Evolutionary conservation across 352 stramenopile genomes (phyloP).

Genomic region (Stephanocyclus meneghinianus): DNA sequence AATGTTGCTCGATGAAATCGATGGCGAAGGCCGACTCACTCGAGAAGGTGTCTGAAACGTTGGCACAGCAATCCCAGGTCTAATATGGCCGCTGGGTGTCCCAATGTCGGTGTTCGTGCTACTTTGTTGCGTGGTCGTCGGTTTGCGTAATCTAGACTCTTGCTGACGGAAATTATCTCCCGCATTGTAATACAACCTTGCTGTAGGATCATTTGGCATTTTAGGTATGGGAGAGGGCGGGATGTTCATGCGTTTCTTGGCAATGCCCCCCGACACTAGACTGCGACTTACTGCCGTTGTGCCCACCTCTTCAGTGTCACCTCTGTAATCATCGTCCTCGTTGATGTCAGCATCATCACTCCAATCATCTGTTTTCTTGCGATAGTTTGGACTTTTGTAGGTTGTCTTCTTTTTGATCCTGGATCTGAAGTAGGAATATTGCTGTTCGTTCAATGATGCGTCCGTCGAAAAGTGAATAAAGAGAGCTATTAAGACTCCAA

Average conservation of each 20-base stretch:
- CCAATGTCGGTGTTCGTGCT: conserved; percentile 14
- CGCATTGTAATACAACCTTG: conserved; percentile 35
- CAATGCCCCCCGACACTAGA: conserved; percentile 9
- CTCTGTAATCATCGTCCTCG: conserved; percentile 34
- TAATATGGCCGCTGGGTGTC: background rate
- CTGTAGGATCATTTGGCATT: conserved; percentile 26
- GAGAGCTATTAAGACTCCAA: conserved; percentile 63
- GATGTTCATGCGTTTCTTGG: conserved; percentile 24
- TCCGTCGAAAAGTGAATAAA: conserved; percentile 72
- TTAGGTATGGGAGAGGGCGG: conserved; percentile 20
- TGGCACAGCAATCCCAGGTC: conserved; percentile 3
- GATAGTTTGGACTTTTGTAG: conserved; percentile 30
- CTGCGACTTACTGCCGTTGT: background rate
- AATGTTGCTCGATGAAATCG: conserved; percentile 7
- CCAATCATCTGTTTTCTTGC: conserved; percentile 59
- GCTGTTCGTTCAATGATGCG: background rate
- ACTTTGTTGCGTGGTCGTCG: conserved; percentile 14
- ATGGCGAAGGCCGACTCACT: conserved; percentile 12
- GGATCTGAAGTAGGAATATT: conserved; percentile 23
- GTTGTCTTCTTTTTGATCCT: conserved; percentile 26
- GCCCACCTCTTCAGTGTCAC: conserved; percentile 9
- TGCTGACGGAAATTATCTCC: conserved; percentile 32
- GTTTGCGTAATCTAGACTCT: conserved; percentile 37
- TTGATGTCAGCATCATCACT: conserved; percentile 44
- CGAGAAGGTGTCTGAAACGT: conserved; percentile 28